Percentiles rank a stretch among this genome's conserved stretches.
phyloP scores from a whole-genome alignment of 208 protist genomes.

The Crithidia expoeki region DNA sequence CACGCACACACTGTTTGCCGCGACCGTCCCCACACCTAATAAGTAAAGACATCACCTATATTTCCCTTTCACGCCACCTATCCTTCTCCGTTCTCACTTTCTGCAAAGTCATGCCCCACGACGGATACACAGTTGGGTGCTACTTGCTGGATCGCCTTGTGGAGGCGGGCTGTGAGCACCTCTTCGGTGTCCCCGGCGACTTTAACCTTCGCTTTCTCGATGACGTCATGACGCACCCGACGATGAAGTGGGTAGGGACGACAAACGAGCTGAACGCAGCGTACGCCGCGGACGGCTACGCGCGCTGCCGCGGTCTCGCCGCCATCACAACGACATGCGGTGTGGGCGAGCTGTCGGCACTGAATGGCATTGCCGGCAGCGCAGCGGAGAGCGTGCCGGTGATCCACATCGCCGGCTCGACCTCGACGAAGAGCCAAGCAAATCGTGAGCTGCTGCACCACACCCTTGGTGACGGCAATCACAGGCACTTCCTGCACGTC shows the following conservation, averaged over 20 bases:
- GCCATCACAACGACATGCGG: conserved; percentile 54
- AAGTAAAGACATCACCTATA: not conserved
- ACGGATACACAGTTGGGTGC: conserved; percentile 61
- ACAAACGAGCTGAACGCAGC: conserved; percentile 67
- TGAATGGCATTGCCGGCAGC: conserved; percentile 49
- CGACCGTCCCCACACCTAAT: not conserved
- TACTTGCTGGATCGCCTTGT: conserved; percentile 54
- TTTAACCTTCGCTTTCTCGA: conserved; percentile 74
- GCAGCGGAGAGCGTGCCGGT: conserved; percentile 46
- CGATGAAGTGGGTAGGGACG: conserved; percentile 60
- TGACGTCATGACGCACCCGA: conserved; percentile 48
- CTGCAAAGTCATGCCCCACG: conserved; percentile 37
- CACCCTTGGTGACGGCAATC: conserved; percentile 57
- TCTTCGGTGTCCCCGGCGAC: conserved; percentile 69
- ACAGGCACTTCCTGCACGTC: conserved; percentile 42
- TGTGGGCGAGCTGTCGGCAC: conserved; percentile 56
- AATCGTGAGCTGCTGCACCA: conserved; percentile 49
- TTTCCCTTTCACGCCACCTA: not conserved
- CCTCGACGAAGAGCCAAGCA: conserved; percentile 31
- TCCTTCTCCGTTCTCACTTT: not conserved
- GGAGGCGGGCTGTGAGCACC: conserved; percentile 50
- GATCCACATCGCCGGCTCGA: conserved; percentile 54
- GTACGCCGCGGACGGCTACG: conserved; percentile 68
- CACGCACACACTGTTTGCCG: not conserved
- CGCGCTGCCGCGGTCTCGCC: conserved; percentile 38